Percentiles rank a stretch among this genome's conserved stretches.
Evolutionary conservation across 805 yeast genomes (phyloP).

Genomic region (Metschnikowia corniflorae): DNA sequence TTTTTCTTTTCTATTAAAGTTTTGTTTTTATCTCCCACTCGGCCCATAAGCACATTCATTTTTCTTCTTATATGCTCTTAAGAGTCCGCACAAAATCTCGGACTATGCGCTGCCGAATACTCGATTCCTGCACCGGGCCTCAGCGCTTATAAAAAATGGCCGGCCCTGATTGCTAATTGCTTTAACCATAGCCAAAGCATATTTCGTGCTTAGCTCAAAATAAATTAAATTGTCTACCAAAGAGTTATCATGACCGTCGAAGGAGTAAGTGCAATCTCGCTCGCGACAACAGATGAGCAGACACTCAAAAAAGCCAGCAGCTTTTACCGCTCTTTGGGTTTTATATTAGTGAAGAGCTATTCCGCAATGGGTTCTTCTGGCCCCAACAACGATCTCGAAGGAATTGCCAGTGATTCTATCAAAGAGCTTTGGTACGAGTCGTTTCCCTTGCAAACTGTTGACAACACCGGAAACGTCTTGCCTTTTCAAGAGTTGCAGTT

Average conservation of each 20-base stretch:
- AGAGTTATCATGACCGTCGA: constrained; percentile 14
- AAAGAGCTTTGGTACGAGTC: constrained; percentile 72
- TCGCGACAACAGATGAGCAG: constrained; percentile 51
- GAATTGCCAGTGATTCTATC: constrained; percentile 62
- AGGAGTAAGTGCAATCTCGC: constrained; percentile 55
- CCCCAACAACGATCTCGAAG: constrained; percentile 33
- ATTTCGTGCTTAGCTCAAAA: no score
- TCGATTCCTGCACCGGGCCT: no score
- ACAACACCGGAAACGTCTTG: constrained; percentile 29
- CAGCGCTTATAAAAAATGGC: no score
- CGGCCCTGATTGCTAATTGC: constrained; percentile 1
- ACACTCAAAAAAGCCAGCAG: constrained; percentile 45
- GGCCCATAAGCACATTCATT: no score
- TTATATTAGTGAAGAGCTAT: constrained; percentile 55
- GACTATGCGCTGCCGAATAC: constrained; percentile 19
- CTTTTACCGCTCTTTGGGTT: constrained; percentile 64
- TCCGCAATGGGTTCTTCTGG: constrained; percentile 42
- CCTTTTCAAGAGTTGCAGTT: constrained; percentile 42
- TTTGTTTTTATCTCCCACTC: no score
- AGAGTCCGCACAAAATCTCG: no score
- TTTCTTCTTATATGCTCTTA: no score
- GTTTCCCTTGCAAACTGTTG: constrained; percentile 48
- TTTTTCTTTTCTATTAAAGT: no score
- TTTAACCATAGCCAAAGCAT: no score
- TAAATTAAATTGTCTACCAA: no score